Conservation (phyloP, 2,329 filamentous ascomycete genomes). For the Fusarium redolens region DNA sequence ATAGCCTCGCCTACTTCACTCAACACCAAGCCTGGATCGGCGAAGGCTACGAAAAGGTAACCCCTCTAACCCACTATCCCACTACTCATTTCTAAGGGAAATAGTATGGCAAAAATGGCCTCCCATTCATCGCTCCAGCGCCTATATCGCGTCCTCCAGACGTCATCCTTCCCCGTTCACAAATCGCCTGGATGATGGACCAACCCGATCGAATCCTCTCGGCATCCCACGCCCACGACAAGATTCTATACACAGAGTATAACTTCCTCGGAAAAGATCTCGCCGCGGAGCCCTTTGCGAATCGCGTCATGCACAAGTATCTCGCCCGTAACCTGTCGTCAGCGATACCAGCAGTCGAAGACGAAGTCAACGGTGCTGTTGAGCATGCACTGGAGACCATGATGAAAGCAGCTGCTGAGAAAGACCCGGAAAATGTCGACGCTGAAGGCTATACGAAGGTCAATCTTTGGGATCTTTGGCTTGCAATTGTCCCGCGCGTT, state of each 20-base stretch:
- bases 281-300: slow-evolving; percentile 54
- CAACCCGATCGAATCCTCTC: slow-evolving; percentile 59
- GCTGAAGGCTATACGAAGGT: slow-evolving; percentile 52
- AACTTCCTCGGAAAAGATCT: slow-evolving; percentile 55
- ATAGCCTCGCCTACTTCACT: slow-evolving; percentile 54
- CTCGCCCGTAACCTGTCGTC: slow-evolving; percentile 54
- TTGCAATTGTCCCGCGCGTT: slow-evolving; percentile 55
- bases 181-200: slow-evolving; percentile 60
- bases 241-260: slow-evolving; percentile 53
- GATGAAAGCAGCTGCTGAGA: slow-evolving; percentile 15
- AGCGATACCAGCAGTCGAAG: slow-evolving; percentile 55
- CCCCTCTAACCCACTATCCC: too few relatives aligned
- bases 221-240: slow-evolving; percentile 54
- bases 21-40: slow-evolving; percentile 55
- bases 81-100: not conserved
- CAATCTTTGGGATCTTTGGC: slow-evolving; percentile 59
- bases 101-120: slow-evolving; percentile 55
- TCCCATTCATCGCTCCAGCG: slow-evolving; percentile 56
- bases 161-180: slow-evolving; percentile 57
- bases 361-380: slow-evolving; percentile 53
- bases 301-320: slow-evolving; percentile 57
- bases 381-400: slow-evolving; percentile 48
- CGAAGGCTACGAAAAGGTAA: slow-evolving; percentile 57
- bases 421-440: slow-evolving; percentile 35
- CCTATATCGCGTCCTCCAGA: slow-evolving; percentile 55